Evolutionary conservation across 768 basidiomycete species (phyloP).

Genomic region (Boletus rubroflammeus): DNA sequence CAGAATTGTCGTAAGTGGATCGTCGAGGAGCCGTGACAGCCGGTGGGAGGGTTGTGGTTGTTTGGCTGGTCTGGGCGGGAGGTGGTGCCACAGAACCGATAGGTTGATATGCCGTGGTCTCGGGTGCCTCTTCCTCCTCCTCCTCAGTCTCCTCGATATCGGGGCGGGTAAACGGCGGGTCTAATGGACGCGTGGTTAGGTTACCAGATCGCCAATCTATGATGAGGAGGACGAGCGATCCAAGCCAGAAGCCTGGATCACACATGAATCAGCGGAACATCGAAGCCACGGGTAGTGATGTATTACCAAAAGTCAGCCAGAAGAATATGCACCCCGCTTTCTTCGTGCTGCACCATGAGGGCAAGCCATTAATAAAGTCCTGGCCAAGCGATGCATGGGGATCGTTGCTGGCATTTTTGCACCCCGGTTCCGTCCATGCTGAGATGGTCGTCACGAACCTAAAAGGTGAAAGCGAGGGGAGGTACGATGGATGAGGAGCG

Average conservation of each 20-base stretch:
- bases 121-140: conserved; percentile 54
- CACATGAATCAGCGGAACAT: conserved; percentile 7
- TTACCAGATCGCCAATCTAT: conserved; percentile 78
- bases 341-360: conserved; percentile 89
- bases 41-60: conserved; percentile 12
- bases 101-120: conserved; percentile 45
- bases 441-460: conserved; percentile 78
- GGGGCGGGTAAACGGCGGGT: conserved; percentile 75
- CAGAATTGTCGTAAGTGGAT: conserved; percentile 25
- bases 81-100: conserved; percentile 33
- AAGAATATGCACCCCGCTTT: conserved; percentile 88
- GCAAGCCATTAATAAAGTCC: conserved; percentile 63
- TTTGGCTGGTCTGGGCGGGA: conserved; percentile 29
- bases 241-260: conserved; percentile 66
- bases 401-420: conserved; percentile 80
- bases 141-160: conserved; percentile 46
- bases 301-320: conserved; percentile 73
- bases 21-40: conserved; percentile 15
- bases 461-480: not conserved
- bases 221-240: conserved; percentile 60
- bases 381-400: conserved; percentile 69
- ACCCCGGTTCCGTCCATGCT: conserved; percentile 86
- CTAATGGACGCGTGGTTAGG: conserved; percentile 45
- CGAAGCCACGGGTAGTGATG: not conserved
- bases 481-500: conserved; percentile 15